Conservation (phyloP, 2,329 filamentous ascomycete genomes). For the Akanthomyces muscarius region DNA sequence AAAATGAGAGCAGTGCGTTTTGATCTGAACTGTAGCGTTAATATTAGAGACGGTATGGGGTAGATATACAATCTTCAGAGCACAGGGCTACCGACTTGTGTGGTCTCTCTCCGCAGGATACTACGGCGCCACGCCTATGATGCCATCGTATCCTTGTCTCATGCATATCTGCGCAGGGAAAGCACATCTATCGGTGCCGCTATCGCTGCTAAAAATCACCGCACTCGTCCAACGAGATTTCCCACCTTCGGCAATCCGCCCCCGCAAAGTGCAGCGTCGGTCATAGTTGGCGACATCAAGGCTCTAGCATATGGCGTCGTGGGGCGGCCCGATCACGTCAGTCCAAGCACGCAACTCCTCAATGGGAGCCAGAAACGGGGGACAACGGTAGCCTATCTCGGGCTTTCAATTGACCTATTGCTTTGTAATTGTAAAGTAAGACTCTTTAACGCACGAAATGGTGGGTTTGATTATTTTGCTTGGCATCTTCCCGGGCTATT, state of each 20-base stretch:
- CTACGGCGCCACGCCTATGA: slow-evolving; percentile 1
- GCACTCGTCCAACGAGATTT: neutral
- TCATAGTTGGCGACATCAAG: neutral
- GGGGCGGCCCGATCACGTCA: slow-evolving; percentile 16
- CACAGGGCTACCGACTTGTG: neutral
- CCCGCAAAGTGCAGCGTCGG: neutral
- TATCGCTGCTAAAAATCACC: too few species aligned
- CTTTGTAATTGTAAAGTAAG: too few species aligned
- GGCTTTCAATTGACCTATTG: neutral
- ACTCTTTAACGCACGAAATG: neutral
- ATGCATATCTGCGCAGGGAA: neutral
- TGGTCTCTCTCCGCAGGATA: neutral
- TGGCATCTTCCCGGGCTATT: neutral
- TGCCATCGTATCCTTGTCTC: slow-evolving; percentile 10
- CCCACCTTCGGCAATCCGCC: neutral
- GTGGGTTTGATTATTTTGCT: neutral
- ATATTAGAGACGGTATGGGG: too few species aligned
- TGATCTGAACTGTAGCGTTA: neutral
- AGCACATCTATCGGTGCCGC: too few species aligned
- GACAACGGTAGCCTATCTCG: neutral
- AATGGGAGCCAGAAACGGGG: neutral
- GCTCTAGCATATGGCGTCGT: slow-evolving; percentile 14
- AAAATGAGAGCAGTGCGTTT: too few species aligned
- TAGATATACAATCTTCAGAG: neutral
- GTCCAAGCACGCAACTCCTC: slow-evolving; percentile 7